phyloP scores from a whole-genome alignment of 2,329 filamentous ascomycete genomes.

The Zalaria sp. region DNA sequence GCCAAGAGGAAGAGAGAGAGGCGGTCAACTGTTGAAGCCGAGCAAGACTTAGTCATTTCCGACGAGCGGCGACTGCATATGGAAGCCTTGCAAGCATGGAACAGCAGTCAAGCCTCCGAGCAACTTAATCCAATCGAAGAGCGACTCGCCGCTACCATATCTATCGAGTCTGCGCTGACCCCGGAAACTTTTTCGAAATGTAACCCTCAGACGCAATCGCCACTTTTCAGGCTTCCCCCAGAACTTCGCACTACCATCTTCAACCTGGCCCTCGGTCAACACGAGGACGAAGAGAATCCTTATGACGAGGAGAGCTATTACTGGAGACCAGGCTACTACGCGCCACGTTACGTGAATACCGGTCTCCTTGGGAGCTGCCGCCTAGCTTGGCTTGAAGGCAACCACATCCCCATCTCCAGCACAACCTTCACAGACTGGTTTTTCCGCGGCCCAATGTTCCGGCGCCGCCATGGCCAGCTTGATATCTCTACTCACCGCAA shows the following conservation, averaged over 20 bases:
- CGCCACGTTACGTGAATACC: conserved; percentile 9
- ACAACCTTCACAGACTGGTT: conserved; percentile 18
- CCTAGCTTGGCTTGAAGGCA: conserved; percentile 18
- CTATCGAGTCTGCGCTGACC: not conserved
- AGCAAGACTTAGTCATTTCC: too few species aligned
- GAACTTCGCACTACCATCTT: conserved; percentile 21
- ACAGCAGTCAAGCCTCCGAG: too few species aligned
- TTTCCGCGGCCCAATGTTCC: conserved; percentile 5
- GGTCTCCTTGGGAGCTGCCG: conserved; percentile 20
- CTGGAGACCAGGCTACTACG: conserved; percentile 17
- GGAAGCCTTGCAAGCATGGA: too few species aligned
- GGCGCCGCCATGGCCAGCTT: conserved; percentile 1
- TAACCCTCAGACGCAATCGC: conserved; percentile 4
- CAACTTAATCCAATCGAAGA: not conserved
- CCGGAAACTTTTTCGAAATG: not conserved
- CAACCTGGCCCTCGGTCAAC: conserved; percentile 16
- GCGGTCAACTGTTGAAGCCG: too few species aligned
- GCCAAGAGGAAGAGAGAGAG: too few species aligned
- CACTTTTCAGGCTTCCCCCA: conserved; percentile 13
- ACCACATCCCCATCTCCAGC: conserved; percentile 15
- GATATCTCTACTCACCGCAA: not conserved
- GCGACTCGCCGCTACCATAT: not conserved
- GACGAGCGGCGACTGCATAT: too few species aligned
- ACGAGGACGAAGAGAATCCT: conserved; percentile 9
- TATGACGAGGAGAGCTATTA: conserved; percentile 13